phyloP scores from a whole-genome alignment of 768 basidiomycete species.

The Trametopsis cervina region DNA sequence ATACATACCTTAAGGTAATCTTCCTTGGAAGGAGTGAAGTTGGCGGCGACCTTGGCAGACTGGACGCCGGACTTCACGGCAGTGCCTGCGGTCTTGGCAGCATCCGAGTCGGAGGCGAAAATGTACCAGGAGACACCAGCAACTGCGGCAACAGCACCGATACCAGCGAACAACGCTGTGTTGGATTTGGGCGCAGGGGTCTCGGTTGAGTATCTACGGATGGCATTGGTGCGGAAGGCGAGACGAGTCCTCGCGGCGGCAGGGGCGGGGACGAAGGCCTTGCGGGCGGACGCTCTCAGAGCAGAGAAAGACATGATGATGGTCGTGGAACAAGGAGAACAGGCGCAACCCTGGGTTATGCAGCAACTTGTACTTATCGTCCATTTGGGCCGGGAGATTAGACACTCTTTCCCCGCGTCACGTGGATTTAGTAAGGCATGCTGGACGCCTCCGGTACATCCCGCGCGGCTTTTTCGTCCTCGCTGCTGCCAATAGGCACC shows the following conservation, averaged over 20 bases:
- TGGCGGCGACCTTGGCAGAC: constrained; percentile 52
- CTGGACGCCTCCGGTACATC: neutral
- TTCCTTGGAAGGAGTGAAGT: constrained; percentile 69
- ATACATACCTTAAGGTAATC: constrained; percentile 80
- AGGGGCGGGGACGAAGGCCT: constrained; percentile 28
- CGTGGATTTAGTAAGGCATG: constrained; percentile 8
- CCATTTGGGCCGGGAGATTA: too few relatives aligned
- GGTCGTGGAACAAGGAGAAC: neutral
- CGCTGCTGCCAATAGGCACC: neutral
- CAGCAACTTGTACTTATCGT: too few relatives aligned
- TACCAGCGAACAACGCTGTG: constrained; percentile 48
- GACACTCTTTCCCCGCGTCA: constrained; percentile 10
- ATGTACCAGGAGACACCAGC: constrained; percentile 62
- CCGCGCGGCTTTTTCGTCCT: too few relatives aligned
- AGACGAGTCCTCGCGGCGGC: constrained; percentile 12
- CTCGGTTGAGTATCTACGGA: constrained; percentile 51
- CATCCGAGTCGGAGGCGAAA: constrained; percentile 39
- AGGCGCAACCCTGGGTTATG: neutral
- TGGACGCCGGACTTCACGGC: constrained; percentile 58
- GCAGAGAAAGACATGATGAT: constrained; percentile 48
- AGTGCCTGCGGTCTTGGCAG: constrained; percentile 43
- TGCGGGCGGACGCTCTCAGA: constrained; percentile 45
- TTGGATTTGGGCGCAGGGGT: constrained; percentile 36
- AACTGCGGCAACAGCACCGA: constrained; percentile 52
- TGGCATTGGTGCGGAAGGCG: constrained; percentile 32